Conservation (phyloP, 352 stramenopile genomes). For the Phytophthora melonis region DNA sequence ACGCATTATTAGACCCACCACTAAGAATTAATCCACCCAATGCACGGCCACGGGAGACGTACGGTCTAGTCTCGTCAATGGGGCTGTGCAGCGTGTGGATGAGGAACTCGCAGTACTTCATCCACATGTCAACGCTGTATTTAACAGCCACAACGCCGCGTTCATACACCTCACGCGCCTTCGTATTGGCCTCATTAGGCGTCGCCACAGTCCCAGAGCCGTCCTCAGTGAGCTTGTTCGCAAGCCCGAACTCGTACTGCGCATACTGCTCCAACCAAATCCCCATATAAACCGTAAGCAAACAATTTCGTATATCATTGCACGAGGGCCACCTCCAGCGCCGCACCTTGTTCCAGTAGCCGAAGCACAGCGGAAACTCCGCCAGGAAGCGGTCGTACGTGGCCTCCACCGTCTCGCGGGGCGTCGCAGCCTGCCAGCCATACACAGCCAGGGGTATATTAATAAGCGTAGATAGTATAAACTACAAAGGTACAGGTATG, state of each 20-base stretch:
- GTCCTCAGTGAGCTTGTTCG: conserved; percentile 50
- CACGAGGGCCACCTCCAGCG: neutral
- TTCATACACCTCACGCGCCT: conserved; percentile 71
- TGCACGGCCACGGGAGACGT: conserved; percentile 8
- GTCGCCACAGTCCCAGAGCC: conserved; percentile 46
- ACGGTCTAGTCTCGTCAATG: conserved; percentile 74
- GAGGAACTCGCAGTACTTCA: conserved; percentile 86
- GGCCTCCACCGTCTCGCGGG: conserved; percentile 64
- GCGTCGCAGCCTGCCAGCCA: conserved; percentile 37
- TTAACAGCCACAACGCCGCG: conserved; percentile 68
- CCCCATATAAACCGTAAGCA: neutral
- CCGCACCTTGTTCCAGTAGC: conserved; percentile 88
- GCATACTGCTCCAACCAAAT: conserved; percentile 56
- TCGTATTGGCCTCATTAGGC: conserved; percentile 51
- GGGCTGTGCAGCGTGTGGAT: conserved; percentile 66
- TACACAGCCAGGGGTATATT: neutral
- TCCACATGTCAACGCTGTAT: conserved; percentile 87
- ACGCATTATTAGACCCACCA: conserved; percentile 1
- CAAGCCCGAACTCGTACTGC: conserved; percentile 66
- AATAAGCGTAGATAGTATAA: conserved; percentile 10
- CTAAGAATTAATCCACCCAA: neutral
- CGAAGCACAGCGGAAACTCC: conserved; percentile 86
- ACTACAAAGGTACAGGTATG: neutral
- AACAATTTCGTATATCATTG: neutral
- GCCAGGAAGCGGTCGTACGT: conserved; percentile 77